Percentiles rank a stretch among this genome's conserved stretches.
These are phyloP conservation scores for Mimosa pudica DNA, from an alignment of 306 rosid genomes.

Conservation along the genomic window DNA sequence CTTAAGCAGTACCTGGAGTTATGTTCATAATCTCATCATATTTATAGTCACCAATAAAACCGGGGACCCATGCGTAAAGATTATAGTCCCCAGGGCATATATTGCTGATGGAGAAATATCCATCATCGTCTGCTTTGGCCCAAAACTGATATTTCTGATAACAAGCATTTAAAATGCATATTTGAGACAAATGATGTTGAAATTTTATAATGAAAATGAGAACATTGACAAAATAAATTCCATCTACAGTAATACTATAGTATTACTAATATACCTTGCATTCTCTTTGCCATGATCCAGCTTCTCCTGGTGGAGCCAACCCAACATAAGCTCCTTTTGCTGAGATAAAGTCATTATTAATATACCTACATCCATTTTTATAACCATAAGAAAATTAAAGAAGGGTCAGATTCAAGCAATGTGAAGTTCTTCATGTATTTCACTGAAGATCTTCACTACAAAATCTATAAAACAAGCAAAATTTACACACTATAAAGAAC, in stretches of 20 bases:
- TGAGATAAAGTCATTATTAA: conserved; percentile 44
- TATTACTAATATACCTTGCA: conserved; percentile 54
- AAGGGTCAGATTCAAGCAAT: neutral
- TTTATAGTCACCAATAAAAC: conserved; percentile 74
- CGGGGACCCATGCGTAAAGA: conserved; percentile 80
- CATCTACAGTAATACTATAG: conserved; percentile 4
- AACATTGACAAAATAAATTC: neutral
- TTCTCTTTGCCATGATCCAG: conserved; percentile 94
- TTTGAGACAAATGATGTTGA: neutral
- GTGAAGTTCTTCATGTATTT: neutral
- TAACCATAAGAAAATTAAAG: conserved; percentile 14
- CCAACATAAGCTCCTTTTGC: conserved; percentile 77
- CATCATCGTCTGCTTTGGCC: conserved; percentile 67
- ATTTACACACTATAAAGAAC: neutral
- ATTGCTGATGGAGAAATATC: conserved; percentile 57
- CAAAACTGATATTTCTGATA: conserved; percentile 87
- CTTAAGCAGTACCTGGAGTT: conserved; percentile 44
- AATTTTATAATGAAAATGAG: conserved; percentile 22
- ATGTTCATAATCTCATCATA: conserved; percentile 49
- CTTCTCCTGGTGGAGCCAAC: conserved; percentile 80
- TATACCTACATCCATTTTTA: conserved; percentile 47
- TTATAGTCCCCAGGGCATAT: conserved; percentile 59
- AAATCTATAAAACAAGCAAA: neutral
- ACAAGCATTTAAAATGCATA: conserved; percentile 21
- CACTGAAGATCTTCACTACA: neutral